Percentiles rank a stretch among this genome's conserved stretches.
phyloP scores from a whole-genome alignment of 2,329 filamentous ascomycete species.

The Plenodomus tracheiphilus region DNA sequence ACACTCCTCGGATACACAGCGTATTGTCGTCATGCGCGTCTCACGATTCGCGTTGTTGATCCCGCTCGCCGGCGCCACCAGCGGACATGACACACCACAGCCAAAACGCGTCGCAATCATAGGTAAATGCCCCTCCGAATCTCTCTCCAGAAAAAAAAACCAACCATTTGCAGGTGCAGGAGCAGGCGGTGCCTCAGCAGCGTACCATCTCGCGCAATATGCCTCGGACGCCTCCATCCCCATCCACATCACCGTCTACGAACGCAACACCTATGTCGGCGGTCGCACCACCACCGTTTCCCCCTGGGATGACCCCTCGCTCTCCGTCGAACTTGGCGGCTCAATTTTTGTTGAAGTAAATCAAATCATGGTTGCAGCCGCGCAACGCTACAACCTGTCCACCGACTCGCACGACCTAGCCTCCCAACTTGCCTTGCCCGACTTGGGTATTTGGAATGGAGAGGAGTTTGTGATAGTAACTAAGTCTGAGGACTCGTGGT shows the following conservation, averaged over 20 bases:
- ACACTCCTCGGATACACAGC: not conserved
- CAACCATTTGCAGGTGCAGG: slow-evolving; percentile 69
- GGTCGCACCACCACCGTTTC: slow-evolving; percentile 86
- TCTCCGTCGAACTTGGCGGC: slow-evolving; percentile 83
- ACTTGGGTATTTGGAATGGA: slow-evolving; percentile 85
- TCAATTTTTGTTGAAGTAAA: slow-evolving; percentile 91
- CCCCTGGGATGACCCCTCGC: slow-evolving; percentile 66
- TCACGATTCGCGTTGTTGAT: slow-evolving; percentile 17
- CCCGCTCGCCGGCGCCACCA: slow-evolving; percentile 22
- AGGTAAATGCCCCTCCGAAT: slow-evolving; percentile 20
- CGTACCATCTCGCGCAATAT: slow-evolving; percentile 78
- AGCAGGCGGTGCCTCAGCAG: slow-evolving; percentile 81
- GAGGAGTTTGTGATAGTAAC: slow-evolving; percentile 70
- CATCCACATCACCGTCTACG: slow-evolving; percentile 85
- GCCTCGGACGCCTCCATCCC: slow-evolving; percentile 62
- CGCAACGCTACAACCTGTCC: slow-evolving; percentile 69
- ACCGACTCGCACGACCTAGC: slow-evolving; percentile 46
- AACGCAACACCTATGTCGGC: slow-evolving; percentile 75
- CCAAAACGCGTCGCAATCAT: slow-evolving; percentile 45
- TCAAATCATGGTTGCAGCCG: slow-evolving; percentile 76
- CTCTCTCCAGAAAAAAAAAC: slow-evolving; percentile 9
- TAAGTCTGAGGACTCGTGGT: slow-evolving; percentile 68
- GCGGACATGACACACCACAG: slow-evolving; percentile 4
- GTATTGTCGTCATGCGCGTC: slow-evolving; percentile 15
- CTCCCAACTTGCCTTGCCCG: slow-evolving; percentile 29